Percentiles rank a stretch among this genome's conserved stretches.
phyloP scores from a whole-genome alignment of 2,329 filamentous ascomycete genomes.

The Lachnellula occidentalis region DNA sequence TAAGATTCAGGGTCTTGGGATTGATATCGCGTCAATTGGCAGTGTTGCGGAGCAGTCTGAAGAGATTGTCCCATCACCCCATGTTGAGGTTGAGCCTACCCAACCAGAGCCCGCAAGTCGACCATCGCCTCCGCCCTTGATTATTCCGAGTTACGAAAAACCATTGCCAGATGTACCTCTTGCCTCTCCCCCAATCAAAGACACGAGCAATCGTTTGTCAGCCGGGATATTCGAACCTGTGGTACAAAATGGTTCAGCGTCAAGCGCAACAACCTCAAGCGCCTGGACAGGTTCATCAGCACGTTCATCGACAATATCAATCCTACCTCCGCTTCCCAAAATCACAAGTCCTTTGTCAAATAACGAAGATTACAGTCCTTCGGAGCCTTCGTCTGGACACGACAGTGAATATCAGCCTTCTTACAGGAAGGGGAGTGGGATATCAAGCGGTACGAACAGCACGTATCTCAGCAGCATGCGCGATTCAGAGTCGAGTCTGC shows the following conservation, averaged over 20 bases:
- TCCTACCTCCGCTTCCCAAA: conserved; percentile 52
- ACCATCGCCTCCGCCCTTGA: conserved; percentile 40
- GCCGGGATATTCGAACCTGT: conserved; percentile 13
- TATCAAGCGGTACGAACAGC: conserved; percentile 73
- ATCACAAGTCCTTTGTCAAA: conserved; percentile 47
- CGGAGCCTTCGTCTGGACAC: conserved; percentile 40
- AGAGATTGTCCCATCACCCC: conserved; percentile 3
- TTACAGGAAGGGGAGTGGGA: conserved; percentile 62
- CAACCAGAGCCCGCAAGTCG: conserved; percentile 32
- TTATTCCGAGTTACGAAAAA: conserved; percentile 53
- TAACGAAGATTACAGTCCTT: conserved; percentile 44
- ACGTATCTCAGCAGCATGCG: conserved; percentile 68
- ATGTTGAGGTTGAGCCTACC: conserved; percentile 6
- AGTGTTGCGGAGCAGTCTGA: conserved; percentile 29
- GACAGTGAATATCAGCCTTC: conserved; percentile 47
- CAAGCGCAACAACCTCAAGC: background rate
- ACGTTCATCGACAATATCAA: conserved; percentile 42
- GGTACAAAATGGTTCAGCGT: conserved; percentile 11
- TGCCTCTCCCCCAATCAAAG: conserved; percentile 30
- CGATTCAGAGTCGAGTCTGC: conserved; percentile 72
- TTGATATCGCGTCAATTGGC: conserved; percentile 42
- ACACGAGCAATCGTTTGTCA: conserved; percentile 3
- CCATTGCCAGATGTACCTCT: conserved; percentile 60
- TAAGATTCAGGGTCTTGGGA: conserved; percentile 43
- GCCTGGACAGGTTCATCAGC: conserved; percentile 20